These are phyloP conservation scores for Sinapis alba DNA, from an alignment of 441 rosid genomes.

Conservation along the genomic window DNA sequence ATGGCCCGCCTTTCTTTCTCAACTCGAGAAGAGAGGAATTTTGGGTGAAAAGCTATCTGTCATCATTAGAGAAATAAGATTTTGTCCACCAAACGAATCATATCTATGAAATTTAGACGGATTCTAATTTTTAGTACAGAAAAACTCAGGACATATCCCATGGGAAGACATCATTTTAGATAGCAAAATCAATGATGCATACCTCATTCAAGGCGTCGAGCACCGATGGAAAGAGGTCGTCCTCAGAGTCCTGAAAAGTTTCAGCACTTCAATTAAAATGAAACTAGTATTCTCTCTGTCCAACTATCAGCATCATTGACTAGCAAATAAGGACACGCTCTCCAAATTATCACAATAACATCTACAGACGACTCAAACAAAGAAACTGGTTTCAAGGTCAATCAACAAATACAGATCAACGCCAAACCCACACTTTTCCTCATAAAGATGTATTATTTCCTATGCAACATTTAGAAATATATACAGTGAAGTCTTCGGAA, in stretches of 20 bases:
- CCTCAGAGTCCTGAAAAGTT: constrained; percentile 78
- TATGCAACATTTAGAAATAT: background rate
- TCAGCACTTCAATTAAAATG: constrained; percentile 41
- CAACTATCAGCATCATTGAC: constrained; percentile 29
- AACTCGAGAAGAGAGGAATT: constrained; percentile 92
- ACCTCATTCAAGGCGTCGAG: constrained; percentile 99
- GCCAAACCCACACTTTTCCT: background rate
- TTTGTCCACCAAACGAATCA: constrained; percentile 11
- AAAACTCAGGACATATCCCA: constrained; percentile 14
- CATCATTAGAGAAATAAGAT: constrained; percentile 30
- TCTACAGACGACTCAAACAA: constrained; percentile 7
- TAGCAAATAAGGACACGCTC: constrained; percentile 8
- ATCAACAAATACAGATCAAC: constrained; percentile 17
- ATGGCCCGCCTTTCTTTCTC: constrained; percentile 99
- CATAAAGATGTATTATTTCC: background rate
- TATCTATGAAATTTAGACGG: background rate
- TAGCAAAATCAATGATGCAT: constrained; percentile 18
- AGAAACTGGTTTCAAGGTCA: constrained; percentile 16
- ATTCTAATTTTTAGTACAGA: background rate
- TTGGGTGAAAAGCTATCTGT: constrained; percentile 97
- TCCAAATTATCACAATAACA: constrained; percentile 19
- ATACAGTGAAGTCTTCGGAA: background rate
- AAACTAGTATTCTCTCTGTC: constrained; percentile 10
- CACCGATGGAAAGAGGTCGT: constrained; percentile 81
- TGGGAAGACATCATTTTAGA: constrained; percentile 17